These are phyloP conservation scores for Pseudocercospora fuligena DNA, from an alignment of 2,329 filamentous ascomycete species.

Conservation along the genomic window DNA sequence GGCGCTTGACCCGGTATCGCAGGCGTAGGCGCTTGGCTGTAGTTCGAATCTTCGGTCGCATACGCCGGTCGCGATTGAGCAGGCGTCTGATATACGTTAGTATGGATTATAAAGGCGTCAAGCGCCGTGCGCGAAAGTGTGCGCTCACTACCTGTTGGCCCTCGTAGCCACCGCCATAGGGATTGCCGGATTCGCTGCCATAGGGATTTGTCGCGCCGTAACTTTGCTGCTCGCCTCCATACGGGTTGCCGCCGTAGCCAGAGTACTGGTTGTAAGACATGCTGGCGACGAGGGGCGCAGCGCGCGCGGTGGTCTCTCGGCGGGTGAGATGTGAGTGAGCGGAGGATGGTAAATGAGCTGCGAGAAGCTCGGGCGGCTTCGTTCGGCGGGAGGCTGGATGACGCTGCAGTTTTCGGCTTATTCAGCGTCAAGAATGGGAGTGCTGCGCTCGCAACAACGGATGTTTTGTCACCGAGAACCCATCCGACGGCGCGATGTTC, in stretches of 20 bases:
- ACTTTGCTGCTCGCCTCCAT: conserved; percentile 66
- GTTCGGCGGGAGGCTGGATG: conserved; percentile 2
- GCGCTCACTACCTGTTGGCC: conserved; percentile 19
- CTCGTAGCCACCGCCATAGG: conserved; percentile 44
- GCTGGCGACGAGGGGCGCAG: conserved; percentile 24
- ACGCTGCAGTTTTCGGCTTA: conserved; percentile 3
- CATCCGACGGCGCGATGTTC: not conserved
- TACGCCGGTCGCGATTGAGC: conserved; percentile 8
- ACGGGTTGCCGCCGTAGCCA: conserved; percentile 63
- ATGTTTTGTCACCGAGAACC: not conserved
- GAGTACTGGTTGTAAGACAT: conserved; percentile 67
- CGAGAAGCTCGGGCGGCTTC: conserved; percentile 6
- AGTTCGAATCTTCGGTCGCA: conserved; percentile 7
- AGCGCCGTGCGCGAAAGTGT: not conserved
- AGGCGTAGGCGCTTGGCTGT: conserved; percentile 22
- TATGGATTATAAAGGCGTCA: conserved; percentile 2
- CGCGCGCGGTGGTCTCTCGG: conserved; percentile 15
- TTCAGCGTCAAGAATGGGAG: not conserved
- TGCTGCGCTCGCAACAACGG: not conserved
- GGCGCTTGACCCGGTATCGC: conserved; percentile 51
- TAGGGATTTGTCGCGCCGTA: conserved; percentile 44
- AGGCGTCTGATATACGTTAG: not conserved
- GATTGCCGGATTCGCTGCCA: conserved; percentile 40
- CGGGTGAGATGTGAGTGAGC: conserved; percentile 11
- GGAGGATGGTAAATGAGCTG: not conserved